Conservation (phyloP, 257 asterid species). For the Gentiana dahurica region DNA sequence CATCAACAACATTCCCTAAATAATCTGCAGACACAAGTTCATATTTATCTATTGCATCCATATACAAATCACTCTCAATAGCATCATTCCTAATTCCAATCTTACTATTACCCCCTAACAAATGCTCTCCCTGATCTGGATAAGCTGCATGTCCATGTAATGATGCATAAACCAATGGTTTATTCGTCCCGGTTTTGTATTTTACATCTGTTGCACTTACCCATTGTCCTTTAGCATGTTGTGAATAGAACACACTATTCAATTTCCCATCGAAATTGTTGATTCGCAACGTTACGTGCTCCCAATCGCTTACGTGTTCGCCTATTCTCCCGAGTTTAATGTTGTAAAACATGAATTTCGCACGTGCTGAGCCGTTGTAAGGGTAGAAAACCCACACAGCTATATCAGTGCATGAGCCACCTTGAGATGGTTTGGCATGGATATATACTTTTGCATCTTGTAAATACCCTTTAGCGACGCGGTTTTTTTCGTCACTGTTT, state of each 20-base stretch:
- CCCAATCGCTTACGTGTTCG: slow-evolving; percentile 6
- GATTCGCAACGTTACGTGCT: slow-evolving; percentile 4
- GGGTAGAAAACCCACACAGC: slow-evolving; percentile 9
- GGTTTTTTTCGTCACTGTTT: not conserved
- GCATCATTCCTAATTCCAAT: slow-evolving; percentile 11
- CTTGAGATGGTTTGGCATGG: slow-evolving; percentile 8
- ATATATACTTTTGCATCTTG: not conserved
- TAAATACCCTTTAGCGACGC: slow-evolving; percentile 4
- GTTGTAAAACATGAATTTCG: not conserved
- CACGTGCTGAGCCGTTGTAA: not conserved
- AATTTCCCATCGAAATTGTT: slow-evolving; percentile 3
- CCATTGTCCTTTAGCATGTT: slow-evolving; percentile 10
- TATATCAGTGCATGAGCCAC: slow-evolving; percentile 5
- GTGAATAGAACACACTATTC: slow-evolving; percentile 4
- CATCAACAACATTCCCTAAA: not conserved
- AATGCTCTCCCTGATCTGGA: slow-evolving; percentile 3
- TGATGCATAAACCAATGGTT: slow-evolving; percentile 3
- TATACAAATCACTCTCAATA: not conserved
- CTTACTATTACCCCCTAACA: slow-evolving; percentile 1
- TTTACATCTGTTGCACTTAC: not conserved
- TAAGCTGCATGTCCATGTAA: slow-evolving; percentile 5
- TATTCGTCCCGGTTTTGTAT: not conserved
- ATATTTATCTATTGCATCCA: slow-evolving; percentile 9
- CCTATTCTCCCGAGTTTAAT: slow-evolving; percentile 2
- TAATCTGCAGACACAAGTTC: not conserved